Evolutionary conservation across 306 rosid genomes (phyloP).

Genomic region (Myrica gale): DNA sequence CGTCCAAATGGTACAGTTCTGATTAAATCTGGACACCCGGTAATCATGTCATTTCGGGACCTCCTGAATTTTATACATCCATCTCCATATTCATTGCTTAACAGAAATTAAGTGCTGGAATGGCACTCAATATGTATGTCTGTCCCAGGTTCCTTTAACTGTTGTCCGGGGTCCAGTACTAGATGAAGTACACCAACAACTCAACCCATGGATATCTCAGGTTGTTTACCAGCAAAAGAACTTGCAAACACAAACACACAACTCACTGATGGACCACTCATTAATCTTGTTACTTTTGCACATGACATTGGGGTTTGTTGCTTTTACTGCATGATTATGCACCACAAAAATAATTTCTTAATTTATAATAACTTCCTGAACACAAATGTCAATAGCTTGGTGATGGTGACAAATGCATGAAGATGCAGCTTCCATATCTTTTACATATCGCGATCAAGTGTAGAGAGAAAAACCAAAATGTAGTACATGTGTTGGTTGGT

Average conservation of each 20-base stretch:
- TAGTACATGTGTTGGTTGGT: not conserved
- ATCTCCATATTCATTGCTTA: not conserved
- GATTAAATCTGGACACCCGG: slow-evolving; percentile 33
- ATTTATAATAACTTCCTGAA: not conserved
- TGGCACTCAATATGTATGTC: slow-evolving; percentile 12
- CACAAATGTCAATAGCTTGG: not conserved
- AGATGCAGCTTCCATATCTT: slow-evolving; percentile 4
- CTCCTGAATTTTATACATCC: slow-evolving; percentile 5
- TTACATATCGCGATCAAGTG: not conserved
- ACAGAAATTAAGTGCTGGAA: slow-evolving; percentile 20
- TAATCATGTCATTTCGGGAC: not conserved
- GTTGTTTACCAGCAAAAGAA: slow-evolving; percentile 23
- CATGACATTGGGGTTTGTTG: not conserved
- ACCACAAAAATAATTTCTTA: not conserved
- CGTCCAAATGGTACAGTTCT: slow-evolving; percentile 30
- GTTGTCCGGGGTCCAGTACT: slow-evolving; percentile 47
- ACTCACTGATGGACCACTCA: not conserved
- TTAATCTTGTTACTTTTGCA: too few species aligned
- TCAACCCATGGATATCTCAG: slow-evolving; percentile 62
- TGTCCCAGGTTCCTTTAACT: slow-evolving; percentile 39
- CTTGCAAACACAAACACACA: too few species aligned
- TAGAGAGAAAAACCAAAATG: not conserved
- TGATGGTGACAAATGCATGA: not conserved
- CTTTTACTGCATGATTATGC: not conserved
- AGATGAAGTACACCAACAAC: slow-evolving; percentile 55